Base-by-base conservation (phyloP, 177 flowering plant genomes). In the Telopea speciosissima region DNA sequence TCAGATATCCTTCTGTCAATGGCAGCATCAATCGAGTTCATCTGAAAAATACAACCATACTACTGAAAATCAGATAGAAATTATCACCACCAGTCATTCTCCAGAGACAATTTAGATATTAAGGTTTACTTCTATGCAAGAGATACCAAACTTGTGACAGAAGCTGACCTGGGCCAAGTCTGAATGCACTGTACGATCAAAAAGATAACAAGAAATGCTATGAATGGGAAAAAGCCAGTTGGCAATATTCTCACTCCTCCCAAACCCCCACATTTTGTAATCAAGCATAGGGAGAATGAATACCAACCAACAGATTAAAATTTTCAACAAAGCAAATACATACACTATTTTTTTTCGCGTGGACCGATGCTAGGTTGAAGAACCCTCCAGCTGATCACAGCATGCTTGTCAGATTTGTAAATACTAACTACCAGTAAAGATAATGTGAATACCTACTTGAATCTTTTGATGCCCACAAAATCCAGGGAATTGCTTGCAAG, bases 21-120 rank as follows among this genome's bases (percentile, higher is more conserved):
- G 63, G 99, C 99, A 31, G 97, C 97, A 80, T 95, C 92, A 36
- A 95, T 79, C 42, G 97, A 95, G 85, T 89, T 91, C 99, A 95
- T 95, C 99, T 95, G 97, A 77, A 79, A 88, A 63, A 74, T 17
- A 36, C 54, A 79, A 70, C 49, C 24, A 63, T 65, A 49, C 52
- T 5, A 68, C 42, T 52, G 58, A 61, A 67, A 72, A 70, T 80
- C 67, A 82, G 79, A 79, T 13, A 68, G 65, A 63, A 73, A 79
- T 52, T 8, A 36, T 19, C 12, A 33, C 3, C 33, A 68, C 26
- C 67, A 70, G 67, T 71, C 67, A 66, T 21, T 49, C 16, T 19
- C 19, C 54, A 49, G 52, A 23, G 52, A 26, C 40, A 58, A 72
- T 63, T 68, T 40, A 80, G 65, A 75, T 52, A 61, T 56, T 65